A percentile compares a stretch with the other conserved stretches of the same genome.
These are phyloP conservation scores for Ajuga chamaepitys DNA, from an alignment of 257 asterid species.

Conservation along the genomic window DNA sequence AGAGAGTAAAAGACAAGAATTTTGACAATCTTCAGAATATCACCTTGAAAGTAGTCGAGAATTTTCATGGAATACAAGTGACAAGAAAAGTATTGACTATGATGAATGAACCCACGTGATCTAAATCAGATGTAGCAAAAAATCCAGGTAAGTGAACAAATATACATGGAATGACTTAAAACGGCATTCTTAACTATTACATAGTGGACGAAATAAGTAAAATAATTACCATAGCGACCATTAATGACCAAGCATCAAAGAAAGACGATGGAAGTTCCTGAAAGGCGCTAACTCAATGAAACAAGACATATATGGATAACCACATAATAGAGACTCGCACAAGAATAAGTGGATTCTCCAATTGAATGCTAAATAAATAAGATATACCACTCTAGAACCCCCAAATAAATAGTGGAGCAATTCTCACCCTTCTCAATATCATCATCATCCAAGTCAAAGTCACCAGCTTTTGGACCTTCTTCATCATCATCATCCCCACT, in stretches of 20 bases:
- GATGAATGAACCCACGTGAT: background rate
- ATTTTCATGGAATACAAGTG: too few relatives aligned
- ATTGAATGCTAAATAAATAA: background rate
- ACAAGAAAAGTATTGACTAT: background rate
- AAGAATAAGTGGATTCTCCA: background rate
- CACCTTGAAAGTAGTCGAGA: background rate
- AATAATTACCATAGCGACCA: background rate
- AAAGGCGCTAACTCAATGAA: background rate
- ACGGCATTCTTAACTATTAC: background rate
- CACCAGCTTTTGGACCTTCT: conserved; percentile 98
- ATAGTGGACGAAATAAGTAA: background rate
- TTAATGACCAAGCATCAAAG: background rate
- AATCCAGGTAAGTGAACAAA: background rate
- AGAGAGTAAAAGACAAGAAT: background rate
- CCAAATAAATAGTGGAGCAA: conserved; percentile 3
- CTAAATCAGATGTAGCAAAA: background rate
- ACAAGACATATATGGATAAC: background rate
- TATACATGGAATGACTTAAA: background rate
- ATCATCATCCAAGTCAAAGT: conserved; percentile 89
- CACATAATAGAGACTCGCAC: background rate
- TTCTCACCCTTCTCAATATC: conserved; percentile 86
- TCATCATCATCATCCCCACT: conserved; percentile 86
- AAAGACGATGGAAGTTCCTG: background rate
- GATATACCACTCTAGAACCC: background rate
- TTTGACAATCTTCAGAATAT: background rate